Percentiles rank a stretch among this genome's conserved stretches.
Conservation (phyloP, 345 rosid genomes). For the Arabidopsis arenosa region DNA sequence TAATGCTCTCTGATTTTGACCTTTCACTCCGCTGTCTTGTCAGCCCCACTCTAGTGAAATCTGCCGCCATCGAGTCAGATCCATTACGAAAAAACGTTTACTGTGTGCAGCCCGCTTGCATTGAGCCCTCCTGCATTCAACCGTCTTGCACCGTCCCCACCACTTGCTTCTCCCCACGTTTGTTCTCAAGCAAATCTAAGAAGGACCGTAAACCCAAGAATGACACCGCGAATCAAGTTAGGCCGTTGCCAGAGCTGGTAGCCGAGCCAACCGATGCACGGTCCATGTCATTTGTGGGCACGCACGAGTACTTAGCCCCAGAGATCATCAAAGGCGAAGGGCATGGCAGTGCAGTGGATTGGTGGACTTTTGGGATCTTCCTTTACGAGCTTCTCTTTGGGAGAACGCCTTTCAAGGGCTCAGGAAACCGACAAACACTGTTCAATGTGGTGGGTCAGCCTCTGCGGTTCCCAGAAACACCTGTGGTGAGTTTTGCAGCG, state of each 20-base stretch:
- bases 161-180: constrained; percentile 85
- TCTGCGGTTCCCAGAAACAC: constrained; percentile 83
- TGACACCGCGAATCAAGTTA: constrained; percentile 76
- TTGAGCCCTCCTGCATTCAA: constrained; percentile 84
- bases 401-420: constrained; percentile 92
- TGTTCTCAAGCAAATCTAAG: constrained; percentile 85
- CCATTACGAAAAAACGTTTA: constrained; percentile 72
- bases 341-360: constrained; percentile 96
- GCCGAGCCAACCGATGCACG: constrained; percentile 95
- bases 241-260: constrained; percentile 85
- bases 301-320: constrained; percentile 88
- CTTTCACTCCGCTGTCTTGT: constrained; percentile 85
- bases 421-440: constrained; percentile 82
- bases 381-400: constrained; percentile 85
- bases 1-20: constrained; percentile 87
- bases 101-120: constrained; percentile 85
- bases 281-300: constrained; percentile 95
- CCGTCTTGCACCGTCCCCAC: constrained; percentile 86
- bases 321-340: constrained; percentile 97
- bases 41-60: constrained; percentile 77
- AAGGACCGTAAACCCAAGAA: constrained; percentile 72
- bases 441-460: constrained; percentile 95
- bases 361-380: constrained; percentile 97
- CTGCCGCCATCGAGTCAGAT: constrained; percentile 64
- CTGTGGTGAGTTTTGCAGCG: constrained; percentile 79